Conservation (phyloP, 495 filamentous ascomycete genomes). For the Usnea hakonensis region DNA sequence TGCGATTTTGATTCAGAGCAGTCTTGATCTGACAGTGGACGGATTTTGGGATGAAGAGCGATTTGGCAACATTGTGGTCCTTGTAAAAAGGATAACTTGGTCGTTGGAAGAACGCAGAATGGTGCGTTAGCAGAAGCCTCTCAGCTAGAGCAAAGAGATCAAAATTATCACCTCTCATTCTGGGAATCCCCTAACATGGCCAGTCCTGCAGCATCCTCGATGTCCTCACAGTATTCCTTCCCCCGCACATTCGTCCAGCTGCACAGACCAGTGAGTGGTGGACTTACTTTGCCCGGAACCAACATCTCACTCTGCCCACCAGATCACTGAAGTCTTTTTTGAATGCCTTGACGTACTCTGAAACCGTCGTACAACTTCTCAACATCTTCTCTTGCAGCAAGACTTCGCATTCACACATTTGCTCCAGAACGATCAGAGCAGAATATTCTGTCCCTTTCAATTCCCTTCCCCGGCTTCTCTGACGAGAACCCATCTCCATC, state of each 20-base stretch:
- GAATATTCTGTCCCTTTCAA: not conserved
- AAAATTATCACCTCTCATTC: not conserved
- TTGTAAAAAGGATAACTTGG: not conserved
- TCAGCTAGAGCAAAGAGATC: not conserved
- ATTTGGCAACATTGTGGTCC: not conserved
- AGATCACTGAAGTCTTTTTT: no score
- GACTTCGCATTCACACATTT: not conserved
- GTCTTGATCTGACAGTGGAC: not conserved
- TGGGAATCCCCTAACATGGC: not conserved
- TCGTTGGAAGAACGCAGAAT: not conserved
- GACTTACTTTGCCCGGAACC: no score
- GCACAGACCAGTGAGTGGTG: no score
- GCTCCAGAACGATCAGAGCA: not conserved
- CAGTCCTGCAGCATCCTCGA: not conserved
- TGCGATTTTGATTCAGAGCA: not conserved
- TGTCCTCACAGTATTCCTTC: not conserved
- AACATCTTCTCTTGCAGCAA: no score
- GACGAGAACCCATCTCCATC: not conserved
- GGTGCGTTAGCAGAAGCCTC: not conserved
- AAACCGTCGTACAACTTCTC: no score
- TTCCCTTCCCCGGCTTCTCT: not conserved
- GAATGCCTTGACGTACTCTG: no score
- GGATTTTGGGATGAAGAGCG: not conserved
- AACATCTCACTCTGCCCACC: no score
- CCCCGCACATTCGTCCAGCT: no score